A percentile compares a stretch with the other conserved stretches of the same genome.
These are phyloP conservation scores for Pouteria glomerata DNA, from an alignment of 148 eudicot species.

Conservation along the genomic window DNA sequence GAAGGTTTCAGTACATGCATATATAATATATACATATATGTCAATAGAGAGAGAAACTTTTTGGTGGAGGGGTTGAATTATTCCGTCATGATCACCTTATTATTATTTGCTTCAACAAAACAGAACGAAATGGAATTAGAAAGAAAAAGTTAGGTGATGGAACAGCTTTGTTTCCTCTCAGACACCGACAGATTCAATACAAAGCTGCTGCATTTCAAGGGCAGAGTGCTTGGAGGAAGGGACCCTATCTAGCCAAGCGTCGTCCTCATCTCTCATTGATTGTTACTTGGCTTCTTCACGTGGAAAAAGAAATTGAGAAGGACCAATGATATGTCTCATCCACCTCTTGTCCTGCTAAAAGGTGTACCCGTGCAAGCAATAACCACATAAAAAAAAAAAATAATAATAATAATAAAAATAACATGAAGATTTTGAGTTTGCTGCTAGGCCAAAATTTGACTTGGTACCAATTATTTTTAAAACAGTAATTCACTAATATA, in stretches of 20 bases:
- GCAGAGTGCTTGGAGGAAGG: background rate
- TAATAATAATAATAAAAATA: no score
- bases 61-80: slow-evolving; percentile 1
- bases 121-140: background rate
- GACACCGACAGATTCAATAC: background rate
- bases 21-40: no score
- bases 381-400: no score
- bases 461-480: no score
- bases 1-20: background rate
- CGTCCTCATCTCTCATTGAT: no score
- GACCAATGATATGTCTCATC: background rate
- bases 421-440: no score
- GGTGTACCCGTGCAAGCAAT: no score
- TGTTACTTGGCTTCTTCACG: background rate
- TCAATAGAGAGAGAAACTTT: background rate
- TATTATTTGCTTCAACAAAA: background rate
- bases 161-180: background rate
- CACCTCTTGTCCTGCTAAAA: no score
- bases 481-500: no score
- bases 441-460: no score
- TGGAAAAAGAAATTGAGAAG: background rate
- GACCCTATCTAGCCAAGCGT: no score
- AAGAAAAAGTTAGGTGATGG: background rate
- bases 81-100: slow-evolving; percentile 18
- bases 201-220: background rate